These are phyloP conservation scores for Puccinia novopanici DNA, from an alignment of 1,284 basidiomycete genomes.

Conservation along the genomic window DNA sequence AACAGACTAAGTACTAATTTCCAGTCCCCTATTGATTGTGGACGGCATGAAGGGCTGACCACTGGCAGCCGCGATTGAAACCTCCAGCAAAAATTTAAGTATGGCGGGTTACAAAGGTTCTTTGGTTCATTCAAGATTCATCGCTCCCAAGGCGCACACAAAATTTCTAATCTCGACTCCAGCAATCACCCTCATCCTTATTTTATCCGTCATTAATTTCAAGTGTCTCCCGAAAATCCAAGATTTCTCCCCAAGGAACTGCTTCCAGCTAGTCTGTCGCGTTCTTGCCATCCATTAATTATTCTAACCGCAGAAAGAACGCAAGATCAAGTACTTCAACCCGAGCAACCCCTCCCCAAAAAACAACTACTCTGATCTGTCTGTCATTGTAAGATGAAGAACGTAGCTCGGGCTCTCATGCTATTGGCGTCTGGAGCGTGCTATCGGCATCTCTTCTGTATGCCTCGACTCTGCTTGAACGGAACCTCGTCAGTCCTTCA, in stretches of 20 bases:
- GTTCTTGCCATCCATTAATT: neutral
- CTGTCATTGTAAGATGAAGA: neutral
- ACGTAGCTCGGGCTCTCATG: neutral
- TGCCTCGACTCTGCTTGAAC: neutral
- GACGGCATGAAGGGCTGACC: neutral
- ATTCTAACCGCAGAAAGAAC: neutral
- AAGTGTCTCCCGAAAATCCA: neutral
- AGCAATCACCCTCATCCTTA: neutral
- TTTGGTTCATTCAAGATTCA: neutral
- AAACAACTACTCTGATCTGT: neutral
- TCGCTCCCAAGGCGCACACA: neutral
- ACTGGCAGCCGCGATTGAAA: neutral
- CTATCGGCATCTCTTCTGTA: neutral
- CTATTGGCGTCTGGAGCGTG: neutral
- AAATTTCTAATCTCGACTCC: neutral
- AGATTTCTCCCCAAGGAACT: neutral
- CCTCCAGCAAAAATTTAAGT: neutral
- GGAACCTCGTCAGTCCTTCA: slow-evolving; percentile 10
- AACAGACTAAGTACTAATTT: too few species aligned
- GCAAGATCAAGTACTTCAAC: neutral
- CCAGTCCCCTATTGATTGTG: neutral
- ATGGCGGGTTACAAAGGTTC: neutral
- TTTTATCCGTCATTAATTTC: slow-evolving; percentile 4
- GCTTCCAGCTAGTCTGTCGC: neutral
- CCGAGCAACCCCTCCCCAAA: neutral